Percentiles rank a stretch among this genome's conserved stretches.
phyloP scores from a whole-genome alignment of 2,329 filamentous ascomycete species.

The Penicillium corylophilum region DNA sequence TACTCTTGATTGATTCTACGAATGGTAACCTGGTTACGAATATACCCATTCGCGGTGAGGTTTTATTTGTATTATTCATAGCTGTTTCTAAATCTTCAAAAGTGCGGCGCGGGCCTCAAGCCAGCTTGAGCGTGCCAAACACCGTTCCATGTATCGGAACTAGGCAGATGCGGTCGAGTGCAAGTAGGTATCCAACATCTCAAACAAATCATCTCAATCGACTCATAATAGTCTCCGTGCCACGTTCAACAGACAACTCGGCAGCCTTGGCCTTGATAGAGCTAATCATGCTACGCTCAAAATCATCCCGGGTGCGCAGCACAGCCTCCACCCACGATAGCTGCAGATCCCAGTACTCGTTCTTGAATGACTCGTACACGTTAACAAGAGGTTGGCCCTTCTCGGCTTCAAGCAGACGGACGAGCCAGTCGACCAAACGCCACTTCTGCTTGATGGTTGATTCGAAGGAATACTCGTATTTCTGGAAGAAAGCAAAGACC shows the following conservation, averaged over 20 bases:
- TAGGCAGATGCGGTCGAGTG: not conserved
- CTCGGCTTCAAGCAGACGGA: constrained; percentile 70
- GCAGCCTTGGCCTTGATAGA: constrained; percentile 85
- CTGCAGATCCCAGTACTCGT: constrained; percentile 87
- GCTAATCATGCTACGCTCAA: constrained; percentile 85
- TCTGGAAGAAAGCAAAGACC: constrained; percentile 84
- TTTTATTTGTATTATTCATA: constrained; percentile 15
- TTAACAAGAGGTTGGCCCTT: constrained; percentile 72
- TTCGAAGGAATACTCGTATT: constrained; percentile 67
- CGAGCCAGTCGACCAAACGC: constrained; percentile 83
- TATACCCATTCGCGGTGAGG: not conserved
- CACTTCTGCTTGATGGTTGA: constrained; percentile 83
- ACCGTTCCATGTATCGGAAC: not conserved
- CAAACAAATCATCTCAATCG: constrained; percentile 68
- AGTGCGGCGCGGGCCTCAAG: constrained; percentile 14
- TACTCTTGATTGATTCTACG: too few species aligned
- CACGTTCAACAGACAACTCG: constrained; percentile 75
- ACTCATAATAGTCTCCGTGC: constrained; percentile 89
- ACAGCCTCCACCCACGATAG: constrained; percentile 95
- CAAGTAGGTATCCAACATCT: too few species aligned
- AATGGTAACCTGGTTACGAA: too few species aligned
- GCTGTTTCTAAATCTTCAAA: constrained; percentile 5
- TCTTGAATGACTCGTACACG: constrained; percentile 81
- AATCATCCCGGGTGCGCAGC: constrained; percentile 82
- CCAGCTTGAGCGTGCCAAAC: constrained; percentile 19